These are phyloP conservation scores for Trichoderma asperelloides DNA, from an alignment of 495 filamentous ascomycete genomes.

Conservation along the genomic window DNA sequence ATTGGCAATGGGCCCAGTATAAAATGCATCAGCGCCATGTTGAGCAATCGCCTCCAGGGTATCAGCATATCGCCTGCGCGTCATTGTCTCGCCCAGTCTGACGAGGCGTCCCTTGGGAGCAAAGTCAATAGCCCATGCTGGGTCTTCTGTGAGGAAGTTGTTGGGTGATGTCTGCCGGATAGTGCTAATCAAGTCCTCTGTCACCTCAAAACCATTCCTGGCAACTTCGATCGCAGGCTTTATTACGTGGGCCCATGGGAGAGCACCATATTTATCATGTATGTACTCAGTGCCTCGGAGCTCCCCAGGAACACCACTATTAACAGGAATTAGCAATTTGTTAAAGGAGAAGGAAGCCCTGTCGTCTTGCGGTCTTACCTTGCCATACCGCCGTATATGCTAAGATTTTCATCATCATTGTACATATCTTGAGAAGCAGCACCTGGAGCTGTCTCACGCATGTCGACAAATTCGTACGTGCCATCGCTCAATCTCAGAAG, in stretches of 20 bases:
- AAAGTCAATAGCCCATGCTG: constrained; percentile 71
- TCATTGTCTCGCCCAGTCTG: constrained; percentile 59
- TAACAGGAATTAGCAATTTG: constrained; percentile 10
- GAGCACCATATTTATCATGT: constrained; percentile 59
- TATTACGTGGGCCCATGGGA: constrained; percentile 61
- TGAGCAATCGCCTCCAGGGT: constrained; percentile 62
- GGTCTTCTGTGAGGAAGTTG: constrained; percentile 54
- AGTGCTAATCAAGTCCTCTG: constrained; percentile 54
- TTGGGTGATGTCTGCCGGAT: constrained; percentile 35
- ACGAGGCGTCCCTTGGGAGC: constrained; percentile 58
- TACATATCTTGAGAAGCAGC: constrained; percentile 72
- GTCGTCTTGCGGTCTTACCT: constrained; percentile 25
- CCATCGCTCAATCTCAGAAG: constrained; percentile 51
- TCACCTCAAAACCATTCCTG: constrained; percentile 57
- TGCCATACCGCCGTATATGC: constrained; percentile 53
- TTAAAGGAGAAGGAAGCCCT: not conserved
- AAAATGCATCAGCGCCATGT: constrained; percentile 62
- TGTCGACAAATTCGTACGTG: constrained; percentile 64
- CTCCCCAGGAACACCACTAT: constrained; percentile 68
- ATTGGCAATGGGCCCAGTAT: constrained; percentile 59
- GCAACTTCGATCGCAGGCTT: constrained; percentile 60
- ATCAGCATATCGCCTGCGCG: constrained; percentile 62
- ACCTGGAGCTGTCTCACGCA: constrained; percentile 71
- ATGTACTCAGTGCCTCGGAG: constrained; percentile 63
- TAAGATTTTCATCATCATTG: constrained; percentile 38